A percentile compares a stretch with the other conserved stretches of the same genome.
These are phyloP conservation scores for Theileria orientalis DNA, from an alignment of 169 alveolate genomes.

Conservation along the genomic window DNA sequence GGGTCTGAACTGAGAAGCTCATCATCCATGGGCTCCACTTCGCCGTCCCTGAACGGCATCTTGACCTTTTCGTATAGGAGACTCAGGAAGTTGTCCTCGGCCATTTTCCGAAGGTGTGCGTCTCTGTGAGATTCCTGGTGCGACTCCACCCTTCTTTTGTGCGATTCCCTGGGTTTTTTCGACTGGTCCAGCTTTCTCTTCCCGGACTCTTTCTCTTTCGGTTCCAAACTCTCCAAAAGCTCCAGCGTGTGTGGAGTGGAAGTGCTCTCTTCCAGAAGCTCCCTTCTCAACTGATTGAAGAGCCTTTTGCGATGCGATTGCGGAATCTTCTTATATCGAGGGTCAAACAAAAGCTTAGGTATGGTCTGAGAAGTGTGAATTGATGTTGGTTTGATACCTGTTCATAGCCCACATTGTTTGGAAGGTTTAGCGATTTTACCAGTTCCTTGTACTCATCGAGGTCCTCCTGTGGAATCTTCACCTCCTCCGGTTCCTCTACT, in stretches of 20 bases:
- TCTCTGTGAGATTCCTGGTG: constrained; percentile 12
- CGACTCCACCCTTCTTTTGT: not conserved
- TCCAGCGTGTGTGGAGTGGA: constrained; percentile 1
- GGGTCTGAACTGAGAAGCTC: constrained; percentile 32
- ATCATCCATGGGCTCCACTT: constrained; percentile 40
- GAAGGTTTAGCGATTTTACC: constrained; percentile 31
- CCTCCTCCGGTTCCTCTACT: constrained; percentile 21
- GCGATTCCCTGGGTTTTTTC: not conserved
- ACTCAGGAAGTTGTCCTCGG: constrained; percentile 41
- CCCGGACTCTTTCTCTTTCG: not conserved
- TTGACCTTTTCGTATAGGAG: constrained; percentile 49
- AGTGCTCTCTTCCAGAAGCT: constrained; percentile 36
- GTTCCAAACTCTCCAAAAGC: not conserved
- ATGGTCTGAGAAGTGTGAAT: constrained; percentile 17
- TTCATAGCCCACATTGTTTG: constrained; percentile 20
- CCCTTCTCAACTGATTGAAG: constrained; percentile 30
- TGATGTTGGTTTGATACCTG: constrained; percentile 10
- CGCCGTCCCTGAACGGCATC: constrained; percentile 55
- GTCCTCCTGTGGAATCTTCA: constrained; percentile 32
- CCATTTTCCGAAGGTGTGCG: constrained; percentile 30
- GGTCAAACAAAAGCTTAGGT: constrained; percentile 44
- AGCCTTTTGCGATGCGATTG: constrained; percentile 29
- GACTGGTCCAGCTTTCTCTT: constrained; percentile 2
- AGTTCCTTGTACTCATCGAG: constrained; percentile 42
- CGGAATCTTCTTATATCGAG: constrained; percentile 32